Evolutionary conservation across 345 rosid species (phyloP).

Genomic region (Citrus reticulata): DNA sequence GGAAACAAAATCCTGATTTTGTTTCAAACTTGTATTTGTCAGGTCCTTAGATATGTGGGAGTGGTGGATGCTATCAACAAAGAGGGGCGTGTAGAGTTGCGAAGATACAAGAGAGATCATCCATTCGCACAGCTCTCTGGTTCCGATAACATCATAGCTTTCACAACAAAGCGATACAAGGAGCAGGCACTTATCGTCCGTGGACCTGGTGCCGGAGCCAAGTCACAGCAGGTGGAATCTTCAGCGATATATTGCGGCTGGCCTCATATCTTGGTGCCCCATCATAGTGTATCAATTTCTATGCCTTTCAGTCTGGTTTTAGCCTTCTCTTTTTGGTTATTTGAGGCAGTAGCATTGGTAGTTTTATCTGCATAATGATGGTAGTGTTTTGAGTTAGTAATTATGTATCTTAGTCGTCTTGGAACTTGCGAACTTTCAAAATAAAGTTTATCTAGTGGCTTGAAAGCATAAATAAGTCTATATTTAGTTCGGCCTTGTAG

Average conservation of each 20-base stretch:
- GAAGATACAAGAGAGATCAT: conserved; percentile 74
- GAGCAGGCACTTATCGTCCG: conserved; percentile 92
- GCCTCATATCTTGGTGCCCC: conserved; percentile 98
- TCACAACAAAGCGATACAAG: conserved; percentile 86
- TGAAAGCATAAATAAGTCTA: neutral
- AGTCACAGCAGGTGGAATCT: conserved; percentile 97
- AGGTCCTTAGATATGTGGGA: conserved; percentile 95
- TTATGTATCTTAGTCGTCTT: neutral
- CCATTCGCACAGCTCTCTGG: conserved; percentile 93
- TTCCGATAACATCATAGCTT: conserved; percentile 92
- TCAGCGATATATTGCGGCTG: conserved; percentile 81
- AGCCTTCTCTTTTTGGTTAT: neutral
- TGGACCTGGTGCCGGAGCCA: conserved; percentile 99
- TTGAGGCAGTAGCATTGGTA: neutral
- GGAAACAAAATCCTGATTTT: neutral
- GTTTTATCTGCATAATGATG: neutral
- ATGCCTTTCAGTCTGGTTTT: neutral
- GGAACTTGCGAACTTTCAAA: neutral
- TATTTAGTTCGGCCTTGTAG: neutral
- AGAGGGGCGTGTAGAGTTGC: conserved; percentile 71
- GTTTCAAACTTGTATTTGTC: conserved; percentile 1
- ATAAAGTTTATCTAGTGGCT: neutral
- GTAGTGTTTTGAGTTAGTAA: neutral
- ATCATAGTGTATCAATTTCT: conserved; percentile 34
- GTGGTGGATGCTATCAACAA: conserved; percentile 65